Evolutionary conservation across 495 filamentous ascomycete species (phyloP).

Genomic region (Tuber indicum): DNA sequence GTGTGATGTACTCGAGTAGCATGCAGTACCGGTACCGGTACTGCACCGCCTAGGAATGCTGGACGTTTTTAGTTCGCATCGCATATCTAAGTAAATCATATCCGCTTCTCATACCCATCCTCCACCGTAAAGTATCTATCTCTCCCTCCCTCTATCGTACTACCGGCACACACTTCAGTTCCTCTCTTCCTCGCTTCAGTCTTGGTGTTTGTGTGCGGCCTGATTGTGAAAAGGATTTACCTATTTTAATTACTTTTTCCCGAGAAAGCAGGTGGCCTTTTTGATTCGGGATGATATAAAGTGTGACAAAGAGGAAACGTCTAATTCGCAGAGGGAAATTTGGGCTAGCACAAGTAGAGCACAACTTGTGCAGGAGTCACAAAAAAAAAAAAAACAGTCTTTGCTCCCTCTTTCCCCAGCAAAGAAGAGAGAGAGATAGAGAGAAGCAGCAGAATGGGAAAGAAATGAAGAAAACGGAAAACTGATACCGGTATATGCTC

Average conservation of each 20-base stretch:
- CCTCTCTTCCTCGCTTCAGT: not conserved
- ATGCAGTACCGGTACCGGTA: not conserved
- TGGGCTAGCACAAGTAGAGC: not conserved
- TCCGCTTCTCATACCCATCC: not conserved
- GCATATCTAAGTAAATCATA: not conserved
- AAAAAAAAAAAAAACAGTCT: not conserved
- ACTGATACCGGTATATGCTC: not conserved
- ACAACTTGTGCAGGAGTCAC: constrained; percentile 3
- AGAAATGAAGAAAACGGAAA: not conserved
- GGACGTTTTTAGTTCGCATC: not conserved
- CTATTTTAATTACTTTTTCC: constrained; percentile 5
- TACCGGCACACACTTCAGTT: not conserved
- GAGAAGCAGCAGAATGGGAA: not conserved
- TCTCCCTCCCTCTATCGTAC: not conserved
- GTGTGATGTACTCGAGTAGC: not conserved
- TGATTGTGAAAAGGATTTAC: not conserved
- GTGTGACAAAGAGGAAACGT: not conserved
- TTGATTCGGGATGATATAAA: not conserved
- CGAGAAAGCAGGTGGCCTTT: not conserved
- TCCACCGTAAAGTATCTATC: not conserved
- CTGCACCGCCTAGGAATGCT: not conserved
- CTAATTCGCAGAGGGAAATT: constrained; percentile 1
- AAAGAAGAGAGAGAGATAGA: not conserved
- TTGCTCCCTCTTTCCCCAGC: not conserved
- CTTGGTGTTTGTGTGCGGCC: not conserved